These are phyloP conservation scores for Colletotrichum musae DNA, from an alignment of 2,329 filamentous ascomycete species.

Conservation along the genomic window DNA sequence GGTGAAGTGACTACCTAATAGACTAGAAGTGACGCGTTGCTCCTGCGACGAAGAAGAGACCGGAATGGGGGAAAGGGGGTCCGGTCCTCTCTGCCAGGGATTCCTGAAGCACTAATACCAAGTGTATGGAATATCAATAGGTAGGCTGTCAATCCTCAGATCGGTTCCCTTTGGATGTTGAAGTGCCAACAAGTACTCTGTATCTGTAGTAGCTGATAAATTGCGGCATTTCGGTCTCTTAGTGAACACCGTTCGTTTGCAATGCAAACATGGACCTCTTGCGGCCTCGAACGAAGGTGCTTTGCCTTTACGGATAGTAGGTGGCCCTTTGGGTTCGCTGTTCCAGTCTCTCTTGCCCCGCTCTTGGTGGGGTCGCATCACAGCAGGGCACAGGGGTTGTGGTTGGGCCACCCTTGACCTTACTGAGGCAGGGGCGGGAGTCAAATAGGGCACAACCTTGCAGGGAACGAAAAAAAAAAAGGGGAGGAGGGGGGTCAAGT, in stretches of 20 bases:
- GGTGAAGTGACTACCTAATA: slow-evolving; percentile 26
- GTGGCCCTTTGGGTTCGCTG: not conserved
- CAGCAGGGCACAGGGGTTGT: slow-evolving; percentile 7
- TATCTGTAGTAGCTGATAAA: no score
- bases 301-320: no score
- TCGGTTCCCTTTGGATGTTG: no score
- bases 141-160: no score
- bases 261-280: no score
- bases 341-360: slow-evolving; percentile 4
- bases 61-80: slow-evolving; percentile 3
- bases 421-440: no score
- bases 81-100: not conserved
- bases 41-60: slow-evolving; percentile 30
- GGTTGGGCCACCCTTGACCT: not conserved
- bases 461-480: not conserved
- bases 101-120: no score
- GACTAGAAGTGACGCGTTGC: slow-evolving; percentile 32
- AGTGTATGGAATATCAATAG: no score
- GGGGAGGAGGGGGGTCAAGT: slow-evolving; percentile 1
- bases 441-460: not conserved
- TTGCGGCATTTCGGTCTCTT: no score
- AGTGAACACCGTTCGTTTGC: no score
- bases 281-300: no score
- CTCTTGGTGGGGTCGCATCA: slow-evolving; percentile 12
- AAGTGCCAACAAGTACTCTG: no score